Percentiles rank a stretch among this genome's conserved stretches.
These are phyloP conservation scores for Ganoderma boninense DNA, from an alignment of 1,284 basidiomycete genomes.

Conservation along the genomic window DNA sequence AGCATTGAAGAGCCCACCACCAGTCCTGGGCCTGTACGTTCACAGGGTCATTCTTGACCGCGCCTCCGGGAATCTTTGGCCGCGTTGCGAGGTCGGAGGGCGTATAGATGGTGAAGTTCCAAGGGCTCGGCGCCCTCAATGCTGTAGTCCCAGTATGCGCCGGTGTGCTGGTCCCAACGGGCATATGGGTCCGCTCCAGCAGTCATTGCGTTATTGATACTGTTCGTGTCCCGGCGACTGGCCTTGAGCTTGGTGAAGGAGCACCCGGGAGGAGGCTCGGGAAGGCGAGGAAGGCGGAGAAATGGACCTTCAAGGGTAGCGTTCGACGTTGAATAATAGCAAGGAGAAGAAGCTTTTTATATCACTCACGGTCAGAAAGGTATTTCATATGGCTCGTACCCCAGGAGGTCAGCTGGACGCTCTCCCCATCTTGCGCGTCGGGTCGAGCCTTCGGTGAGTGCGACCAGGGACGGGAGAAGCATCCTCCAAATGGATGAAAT, in stretches of 20 bases:
- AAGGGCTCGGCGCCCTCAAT: constrained; percentile 17
- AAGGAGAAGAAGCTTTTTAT: constrained; percentile 7
- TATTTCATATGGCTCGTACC: constrained; percentile 5
- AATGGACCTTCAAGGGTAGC: constrained; percentile 6
- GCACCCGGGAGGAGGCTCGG: constrained; percentile 5
- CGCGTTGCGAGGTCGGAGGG: constrained; percentile 21
- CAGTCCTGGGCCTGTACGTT: constrained; percentile 21
- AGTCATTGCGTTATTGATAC: constrained; percentile 16
- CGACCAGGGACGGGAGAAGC: background rate
- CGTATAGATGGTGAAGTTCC: constrained; percentile 19
- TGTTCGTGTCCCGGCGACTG: constrained; percentile 11
- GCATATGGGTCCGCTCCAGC: constrained; percentile 20
- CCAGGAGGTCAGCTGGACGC: background rate
- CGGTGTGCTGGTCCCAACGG: constrained; percentile 13
- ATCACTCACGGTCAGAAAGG: background rate
- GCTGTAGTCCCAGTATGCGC: constrained; percentile 22
- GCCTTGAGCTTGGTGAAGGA: background rate
- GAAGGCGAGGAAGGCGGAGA: constrained; percentile 11
- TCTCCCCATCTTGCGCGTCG: background rate
- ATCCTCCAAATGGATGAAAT: background rate
- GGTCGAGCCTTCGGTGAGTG: background rate
- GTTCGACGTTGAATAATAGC: background rate
- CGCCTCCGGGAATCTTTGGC: constrained; percentile 17
- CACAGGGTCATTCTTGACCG: constrained; percentile 16
- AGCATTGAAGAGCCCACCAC: constrained; percentile 22